Evolutionary conservation across 176 grass and related monocot genomes (phyloP).

Genomic region (Phragmites australis): DNA sequence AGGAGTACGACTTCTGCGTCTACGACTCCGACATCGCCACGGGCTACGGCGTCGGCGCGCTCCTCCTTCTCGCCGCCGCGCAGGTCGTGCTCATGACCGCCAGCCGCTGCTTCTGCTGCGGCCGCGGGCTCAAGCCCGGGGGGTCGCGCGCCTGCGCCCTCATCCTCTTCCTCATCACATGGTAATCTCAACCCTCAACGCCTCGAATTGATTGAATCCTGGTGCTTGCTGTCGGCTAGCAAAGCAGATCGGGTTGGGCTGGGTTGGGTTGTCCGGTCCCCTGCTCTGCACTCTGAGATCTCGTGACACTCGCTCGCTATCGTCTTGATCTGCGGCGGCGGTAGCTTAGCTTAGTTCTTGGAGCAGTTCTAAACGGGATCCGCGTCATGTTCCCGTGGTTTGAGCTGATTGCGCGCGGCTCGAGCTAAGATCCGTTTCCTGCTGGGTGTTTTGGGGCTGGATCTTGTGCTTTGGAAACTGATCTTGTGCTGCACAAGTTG

Average conservation of each 20-base stretch:
- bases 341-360: not conserved
- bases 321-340: not conserved
- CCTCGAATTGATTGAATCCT: not conserved
- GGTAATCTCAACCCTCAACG: constrained; percentile 32
- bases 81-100: constrained; percentile 63
- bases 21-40: constrained; percentile 92
- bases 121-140: constrained; percentile 69
- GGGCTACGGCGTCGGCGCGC: constrained; percentile 74
- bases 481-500: not conserved
- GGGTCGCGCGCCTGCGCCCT: constrained; percentile 77
- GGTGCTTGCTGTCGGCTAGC: not conserved
- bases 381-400: not conserved
- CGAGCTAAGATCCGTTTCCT: constrained; percentile 29
- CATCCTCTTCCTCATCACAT: constrained; percentile 74
- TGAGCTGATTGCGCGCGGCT: not conserved
- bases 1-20: constrained; percentile 75
- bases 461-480: not conserved
- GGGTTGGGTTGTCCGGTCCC: not conserved
- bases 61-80: constrained; percentile 63
- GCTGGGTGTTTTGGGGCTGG: not conserved
- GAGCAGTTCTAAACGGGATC: constrained; percentile 4
- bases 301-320: not conserved
- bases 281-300: not conserved
- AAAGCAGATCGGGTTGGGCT: not conserved
- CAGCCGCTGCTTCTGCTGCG: constrained; percentile 92